Conservation (phyloP, 352 stramenopile genomes). For the Pythium chondricola region DNA sequence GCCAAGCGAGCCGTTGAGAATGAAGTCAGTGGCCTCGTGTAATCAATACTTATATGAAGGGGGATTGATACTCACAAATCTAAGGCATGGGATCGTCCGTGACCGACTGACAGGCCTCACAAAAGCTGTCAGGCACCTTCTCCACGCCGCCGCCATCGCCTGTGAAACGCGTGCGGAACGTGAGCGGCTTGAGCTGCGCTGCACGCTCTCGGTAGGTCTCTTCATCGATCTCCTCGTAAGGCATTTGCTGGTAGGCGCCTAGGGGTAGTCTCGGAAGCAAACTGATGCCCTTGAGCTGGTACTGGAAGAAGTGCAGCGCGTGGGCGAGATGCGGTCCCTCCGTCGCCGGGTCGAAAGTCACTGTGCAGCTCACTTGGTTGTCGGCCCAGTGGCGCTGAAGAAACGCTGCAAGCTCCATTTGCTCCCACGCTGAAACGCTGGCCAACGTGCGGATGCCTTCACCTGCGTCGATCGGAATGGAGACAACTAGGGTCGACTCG, state of each 20-base stretch:
- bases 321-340: conserved; percentile 75
- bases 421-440: conserved; percentile 90
- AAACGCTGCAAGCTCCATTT: conserved; percentile 89
- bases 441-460: conserved; percentile 77
- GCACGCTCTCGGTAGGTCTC: conserved; percentile 52
- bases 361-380: conserved; percentile 93
- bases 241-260: conserved; percentile 87
- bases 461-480: conserved; percentile 87
- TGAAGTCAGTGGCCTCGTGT: too few relatives aligned
- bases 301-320: conserved; percentile 90
- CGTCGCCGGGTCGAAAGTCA: conserved; percentile 88
- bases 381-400: conserved; percentile 92
- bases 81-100: too few relatives aligned
- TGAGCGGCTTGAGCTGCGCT: conserved; percentile 28
- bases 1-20: neutral
- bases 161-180: conserved; percentile 26
- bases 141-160: conserved; percentile 28
- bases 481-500: conserved; percentile 81
- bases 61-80: too few relatives aligned
- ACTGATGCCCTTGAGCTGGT: conserved; percentile 92
- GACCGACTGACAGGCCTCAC: conserved; percentile 32
- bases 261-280: conserved; percentile 78
- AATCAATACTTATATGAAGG: too few relatives aligned
- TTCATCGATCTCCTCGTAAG: conserved; percentile 87
- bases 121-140: conserved; percentile 49